Evolutionary conservation across 139 green algal genomes (phyloP), one percentile per base, ranked within the genome.

Genomic region (Chlamydomonas incerta): DNA sequence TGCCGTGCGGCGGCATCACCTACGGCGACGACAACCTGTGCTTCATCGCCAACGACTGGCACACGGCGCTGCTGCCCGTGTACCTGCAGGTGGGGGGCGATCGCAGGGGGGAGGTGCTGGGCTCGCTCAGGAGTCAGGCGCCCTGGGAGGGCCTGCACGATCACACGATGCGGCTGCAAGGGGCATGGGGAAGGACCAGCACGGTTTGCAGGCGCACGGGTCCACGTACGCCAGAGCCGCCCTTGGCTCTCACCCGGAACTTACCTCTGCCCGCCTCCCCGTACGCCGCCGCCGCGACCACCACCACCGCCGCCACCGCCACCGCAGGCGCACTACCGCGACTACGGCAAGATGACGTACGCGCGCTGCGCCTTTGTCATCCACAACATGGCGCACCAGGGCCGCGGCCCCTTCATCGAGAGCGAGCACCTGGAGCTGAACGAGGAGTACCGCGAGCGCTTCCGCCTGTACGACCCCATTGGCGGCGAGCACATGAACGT

Each of bases 401-500:
- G 97, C 62, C 92, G 97, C 2, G 97, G 93, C 8, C 97, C 97
- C 9, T 93, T 99, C 88, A 92, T 89, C 0, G 96, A 99, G 88
- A 90, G 95, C 24, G 35, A 73, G 21, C n/a, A 85, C 23, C 87
- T 99, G 74, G 96, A 98, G 80, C 88, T 99, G 21, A 95, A 92
- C 28, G 91, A 95, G 2, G 72, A 96, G 28, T 98, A 98, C 87
- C 88, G 62, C 14, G 88, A 95, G 60, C 80, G 90, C 33, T 93
- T 96, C 68, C 90, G 88, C 80, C 52, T 92, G 84, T 92, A 98
- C 88, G 97, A 99, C 90, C 96, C 97, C 31, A 92, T 99, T 26
- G 97, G 97, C 47, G 97, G 97, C 10, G 95, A 98, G 94, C 96
- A 99, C 95, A 99, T 98, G 96, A 99, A 99, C 90, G 96, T 99